phyloP scores from a whole-genome alignment of 2,329 filamentous ascomycete species.

The Allantophomopsis cytisporea region DNA sequence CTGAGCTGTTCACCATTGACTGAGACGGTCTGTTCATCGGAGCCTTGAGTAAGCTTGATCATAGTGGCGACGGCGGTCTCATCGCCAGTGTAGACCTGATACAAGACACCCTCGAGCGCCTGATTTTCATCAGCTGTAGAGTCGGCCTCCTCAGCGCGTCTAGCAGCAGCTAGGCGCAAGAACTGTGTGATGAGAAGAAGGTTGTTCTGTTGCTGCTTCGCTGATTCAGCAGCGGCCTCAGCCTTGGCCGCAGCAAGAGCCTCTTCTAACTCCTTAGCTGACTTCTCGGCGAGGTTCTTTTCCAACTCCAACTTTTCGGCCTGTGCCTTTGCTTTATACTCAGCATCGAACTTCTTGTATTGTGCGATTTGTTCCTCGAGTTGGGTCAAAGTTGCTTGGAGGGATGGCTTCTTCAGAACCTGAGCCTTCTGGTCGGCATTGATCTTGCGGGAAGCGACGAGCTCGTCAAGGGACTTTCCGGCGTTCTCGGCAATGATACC shows the following conservation, averaged over 20 bases:
- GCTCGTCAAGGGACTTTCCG: constrained; percentile 57
- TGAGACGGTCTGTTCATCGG: constrained; percentile 50
- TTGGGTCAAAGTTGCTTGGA: constrained; percentile 54
- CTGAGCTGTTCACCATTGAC: constrained; percentile 50
- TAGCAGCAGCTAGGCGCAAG: constrained; percentile 64
- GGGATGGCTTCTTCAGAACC: constrained; percentile 61
- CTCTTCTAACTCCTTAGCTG: constrained; percentile 29
- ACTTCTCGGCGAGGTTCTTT: constrained; percentile 37
- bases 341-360: constrained; percentile 63
- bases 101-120: constrained; percentile 67
- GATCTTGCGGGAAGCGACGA: constrained; percentile 59
- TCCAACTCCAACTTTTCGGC: constrained; percentile 46
- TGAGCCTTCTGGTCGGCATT: constrained; percentile 71
- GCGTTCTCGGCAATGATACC: constrained; percentile 54
- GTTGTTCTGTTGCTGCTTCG: constrained; percentile 45
- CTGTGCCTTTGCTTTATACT: constrained; percentile 48
- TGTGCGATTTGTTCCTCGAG: constrained; percentile 62
- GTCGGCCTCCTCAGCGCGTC: constrained; percentile 54
- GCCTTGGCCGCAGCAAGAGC: constrained; percentile 36
- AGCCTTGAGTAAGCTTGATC: constrained; percentile 63
- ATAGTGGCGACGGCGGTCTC: constrained; percentile 61
- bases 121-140: constrained; percentile 57
- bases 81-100: constrained; percentile 69
- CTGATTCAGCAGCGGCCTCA: constrained; percentile 36
- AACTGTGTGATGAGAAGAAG: constrained; percentile 67